Conservation (phyloP, 495 filamentous ascomycete species). For the Daldinia decipiens region DNA sequence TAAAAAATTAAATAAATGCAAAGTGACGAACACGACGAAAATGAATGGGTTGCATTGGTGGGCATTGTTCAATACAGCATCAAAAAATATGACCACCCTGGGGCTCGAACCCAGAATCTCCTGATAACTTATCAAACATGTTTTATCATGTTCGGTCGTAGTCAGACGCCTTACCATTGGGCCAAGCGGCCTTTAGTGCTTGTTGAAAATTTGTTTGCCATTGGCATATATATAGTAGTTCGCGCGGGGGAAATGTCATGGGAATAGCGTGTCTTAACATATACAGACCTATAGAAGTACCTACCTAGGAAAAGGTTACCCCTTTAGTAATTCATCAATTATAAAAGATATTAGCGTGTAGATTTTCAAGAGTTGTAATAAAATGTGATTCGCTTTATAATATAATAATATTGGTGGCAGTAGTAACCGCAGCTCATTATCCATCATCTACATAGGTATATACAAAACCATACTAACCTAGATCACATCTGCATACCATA, state of each 20-base stretch:
- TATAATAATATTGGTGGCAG: not conserved
- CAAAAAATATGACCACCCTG: conserved; percentile 21
- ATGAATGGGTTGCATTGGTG: too few species aligned
- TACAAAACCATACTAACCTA: too few species aligned
- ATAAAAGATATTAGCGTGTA: not conserved
- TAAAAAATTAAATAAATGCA: too few species aligned
- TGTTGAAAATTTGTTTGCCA: not conserved
- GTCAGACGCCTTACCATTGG: conserved; percentile 41
- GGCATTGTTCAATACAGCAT: too few species aligned
- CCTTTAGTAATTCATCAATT: too few species aligned
- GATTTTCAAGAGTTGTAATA: too few species aligned
- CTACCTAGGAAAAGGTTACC: too few species aligned
- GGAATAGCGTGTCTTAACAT: not conserved
- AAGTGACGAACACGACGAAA: too few species aligned
- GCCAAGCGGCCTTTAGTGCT: conserved; percentile 22
- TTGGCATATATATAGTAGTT: not conserved
- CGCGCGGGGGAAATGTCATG: not conserved
- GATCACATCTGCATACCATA: not conserved
- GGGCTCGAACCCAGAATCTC: conserved; percentile 38
- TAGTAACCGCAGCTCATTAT: not conserved
- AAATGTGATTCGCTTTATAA: too few species aligned
- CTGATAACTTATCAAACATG: conserved; percentile 21
- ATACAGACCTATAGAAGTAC: not conserved
- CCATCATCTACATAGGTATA: not conserved
- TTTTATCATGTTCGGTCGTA: conserved; percentile 16